Base-by-base conservation (phyloP, 805 yeast genomes). In the Scheffersomyces amazonensis region DNA sequence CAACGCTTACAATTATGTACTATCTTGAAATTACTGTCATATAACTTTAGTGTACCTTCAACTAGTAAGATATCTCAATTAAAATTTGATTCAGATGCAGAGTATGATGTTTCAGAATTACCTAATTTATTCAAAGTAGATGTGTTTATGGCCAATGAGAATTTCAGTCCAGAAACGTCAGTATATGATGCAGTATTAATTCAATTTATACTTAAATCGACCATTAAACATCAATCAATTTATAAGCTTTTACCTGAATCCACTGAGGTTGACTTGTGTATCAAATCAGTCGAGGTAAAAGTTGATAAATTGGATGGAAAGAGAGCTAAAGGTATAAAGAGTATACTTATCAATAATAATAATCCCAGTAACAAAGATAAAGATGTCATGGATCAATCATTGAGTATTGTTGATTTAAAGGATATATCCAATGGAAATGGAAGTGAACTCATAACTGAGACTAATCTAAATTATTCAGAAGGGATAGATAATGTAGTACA, bases 141-240 rank as follows among this genome's bases (percentile, higher is more conserved):
- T 11, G 43, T 45, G 2, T 37, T 60, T 10, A 22, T 60, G 6
- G 23, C 39, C 3, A 50, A 52, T 35, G 41, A 40, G 16, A 38
- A 36, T 5, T 11, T 38, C 1, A 24, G 32, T 4, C 18, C 15
- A 7, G 55, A 52, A 16, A 40, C 48, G 2, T 42, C 36, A 22
- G 43, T 49, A 3, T 44, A 43, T 32, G 60, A 58, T 29, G 35
- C 42, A 1, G 40, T 51, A n/a, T 28, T 49, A 6, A 36, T 49
- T 9, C 68, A 60, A 41, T 7, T 60, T 1, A 37, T 16, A 0
- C 10, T 60, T 11, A 37, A 40, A n/a, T 42, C 52, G 4, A 16
- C 23, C 4, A 18, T 50, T 7, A 34, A 45, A 16, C 10, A 39
- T 4, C 28, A 35, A 4, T 30, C 20, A 12, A 36, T 54, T 15